Base-by-base conservation (phyloP, 2,329 filamentous ascomycete species). In the Sporothrix pseudoabietina region DNA sequence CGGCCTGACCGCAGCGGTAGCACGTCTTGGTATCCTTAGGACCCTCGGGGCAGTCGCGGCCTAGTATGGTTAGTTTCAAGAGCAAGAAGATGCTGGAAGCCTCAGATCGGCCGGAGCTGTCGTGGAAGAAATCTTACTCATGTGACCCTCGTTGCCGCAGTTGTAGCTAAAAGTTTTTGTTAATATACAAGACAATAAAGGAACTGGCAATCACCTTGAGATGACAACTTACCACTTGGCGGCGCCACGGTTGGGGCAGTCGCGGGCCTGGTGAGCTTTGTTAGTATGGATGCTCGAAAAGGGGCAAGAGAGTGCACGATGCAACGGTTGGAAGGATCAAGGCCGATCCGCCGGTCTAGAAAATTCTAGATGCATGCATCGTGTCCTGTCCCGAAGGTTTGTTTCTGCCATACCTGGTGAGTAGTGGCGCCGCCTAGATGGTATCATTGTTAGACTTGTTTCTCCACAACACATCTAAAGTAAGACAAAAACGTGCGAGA, bases 41-140 rank as follows among this genome's bases (percentile, higher is more conserved):
- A 75, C 94, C 91, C 82, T 93, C 90, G 76, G 92, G 90, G 88
- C 95, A 98, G 82, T 98, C 95, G 83, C 94, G 93, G 88, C 92
- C 91, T 92, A 72, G 69, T 63, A 72, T 72, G 79, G 73, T 79
- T 72, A 66, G 75, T 73, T 26, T 44, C 44, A 26, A 63, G 35
- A 35, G 14, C 19, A 19, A 7, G 26, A n/a, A 59, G n/a, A 69
- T 32, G 19, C 12, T 10, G 7, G 14, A 55, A 44, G 35, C 8
- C 35, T 10, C 9, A 44, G 35, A 19, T 4, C 26, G 26, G 6
- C 22, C 59, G 12, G 55, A 35, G 22, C 32, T 14, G 74, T 68
- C 4, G 3, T 55, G 7, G 9, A 14, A n/a, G 22, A 49, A 52
- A 73, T 61, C 73, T 71, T 86, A 92, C 91, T 93, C 84, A 95